A percentile compares a stretch with the other conserved stretches of the same genome.
phyloP scores from a whole-genome alignment of 371 early-diverging fungal genomes.

The Mucor plumbeus region DNA sequence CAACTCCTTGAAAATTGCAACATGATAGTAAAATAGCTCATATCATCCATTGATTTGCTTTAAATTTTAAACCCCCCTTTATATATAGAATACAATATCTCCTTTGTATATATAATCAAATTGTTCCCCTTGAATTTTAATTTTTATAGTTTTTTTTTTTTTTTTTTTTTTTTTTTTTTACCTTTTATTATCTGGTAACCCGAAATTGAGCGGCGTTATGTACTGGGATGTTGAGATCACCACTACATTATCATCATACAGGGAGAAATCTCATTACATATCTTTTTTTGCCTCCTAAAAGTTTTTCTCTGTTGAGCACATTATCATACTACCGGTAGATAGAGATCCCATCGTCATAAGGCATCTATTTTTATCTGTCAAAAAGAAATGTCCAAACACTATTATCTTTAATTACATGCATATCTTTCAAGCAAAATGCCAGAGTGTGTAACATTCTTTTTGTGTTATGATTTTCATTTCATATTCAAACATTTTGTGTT shows the following conservation, averaged over 20 bases:
- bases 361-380: background rate
- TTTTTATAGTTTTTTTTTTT: background rate
- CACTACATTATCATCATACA: background rate
- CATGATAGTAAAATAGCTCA: conserved; percentile 5
- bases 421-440: background rate
- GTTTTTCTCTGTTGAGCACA: background rate
- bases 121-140: background rate
- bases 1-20: conserved; percentile 2
- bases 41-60: conserved; percentile 13
- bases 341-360: too few relatives aligned
- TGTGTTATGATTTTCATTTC: background rate
- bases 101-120: conserved; percentile 1
- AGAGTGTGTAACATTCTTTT: background rate
- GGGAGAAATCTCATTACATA: background rate
- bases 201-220: background rate
- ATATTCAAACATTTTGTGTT: background rate
- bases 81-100: background rate
- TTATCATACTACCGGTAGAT: too few relatives aligned
- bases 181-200: background rate
- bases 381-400: background rate
- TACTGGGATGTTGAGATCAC: background rate
- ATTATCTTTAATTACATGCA: background rate
- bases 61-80: conserved; percentile 1
- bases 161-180: too few relatives aligned
- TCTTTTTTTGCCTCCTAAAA: background rate